A percentile compares a stretch with the other conserved stretches of the same genome.
Conservation (phyloP, 495 filamentous ascomycete genomes). For the Aspergillus panamensis region DNA sequence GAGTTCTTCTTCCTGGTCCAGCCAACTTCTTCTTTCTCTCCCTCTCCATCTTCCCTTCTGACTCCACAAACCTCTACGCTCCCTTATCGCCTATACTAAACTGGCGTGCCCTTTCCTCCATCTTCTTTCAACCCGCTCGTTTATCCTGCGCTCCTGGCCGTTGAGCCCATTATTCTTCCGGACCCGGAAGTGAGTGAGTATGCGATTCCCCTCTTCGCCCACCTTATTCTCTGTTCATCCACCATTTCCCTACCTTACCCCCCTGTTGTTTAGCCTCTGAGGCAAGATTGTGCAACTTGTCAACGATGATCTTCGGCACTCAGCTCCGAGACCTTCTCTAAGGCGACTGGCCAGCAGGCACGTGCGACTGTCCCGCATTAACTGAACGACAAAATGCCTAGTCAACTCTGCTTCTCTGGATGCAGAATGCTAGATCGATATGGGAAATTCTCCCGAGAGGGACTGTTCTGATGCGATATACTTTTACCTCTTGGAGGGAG, state of each 20-base stretch:
- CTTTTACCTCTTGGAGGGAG: no score
- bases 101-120: background rate
- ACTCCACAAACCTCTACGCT: background rate
- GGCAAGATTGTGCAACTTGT: background rate
- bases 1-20: constrained; percentile 11
- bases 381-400: background rate
- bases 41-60: background rate
- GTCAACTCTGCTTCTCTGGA: background rate
- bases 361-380: constrained; percentile 10
- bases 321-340: background rate
- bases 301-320: background rate
- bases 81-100: background rate
- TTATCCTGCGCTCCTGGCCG: background rate
- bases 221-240: background rate
- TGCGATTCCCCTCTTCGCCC: constrained; percentile 1
- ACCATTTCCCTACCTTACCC: background rate
- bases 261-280: background rate
- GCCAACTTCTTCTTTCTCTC: background rate
- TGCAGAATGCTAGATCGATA: background rate
- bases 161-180: background rate
- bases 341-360: background rate
- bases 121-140: background rate
- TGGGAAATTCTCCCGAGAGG: no score
- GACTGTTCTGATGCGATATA: no score
- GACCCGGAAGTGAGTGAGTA: constrained; percentile 8